Base-by-base conservation (phyloP, 225 moss, liverwort and hornwort species). In the Takakia lepidozioides region DNA sequence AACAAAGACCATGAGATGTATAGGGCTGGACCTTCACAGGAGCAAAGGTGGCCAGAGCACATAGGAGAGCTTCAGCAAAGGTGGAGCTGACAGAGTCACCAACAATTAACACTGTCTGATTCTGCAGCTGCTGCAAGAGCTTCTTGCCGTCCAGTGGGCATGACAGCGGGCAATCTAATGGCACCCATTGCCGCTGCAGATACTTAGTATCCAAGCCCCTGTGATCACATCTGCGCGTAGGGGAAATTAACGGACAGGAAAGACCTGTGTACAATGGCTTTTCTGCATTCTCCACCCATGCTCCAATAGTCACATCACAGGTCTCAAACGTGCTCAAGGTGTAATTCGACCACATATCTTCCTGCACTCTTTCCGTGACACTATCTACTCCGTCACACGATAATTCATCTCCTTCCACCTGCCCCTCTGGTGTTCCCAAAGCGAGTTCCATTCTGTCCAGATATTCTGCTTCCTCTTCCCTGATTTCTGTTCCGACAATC, bases 1-100 rank as follows among this genome's bases (percentile, higher is more conserved):
- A 11, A 41, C 5, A 44, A 46, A 51, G 35, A 15, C 20, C 51
- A 51, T 51, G 51, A 16, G 35, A 51, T 16, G 35, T 10, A 22
- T 51, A n/a, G 32, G 10, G 36, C 30, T 27, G 32, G 51, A 16
- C 32, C 51, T 14, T 51, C 34, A 32, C 32, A 51, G 21, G 22
- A 51, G 32, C 51, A 51, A 13, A n/a, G n/a, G n/a, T n/a, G n/a
- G n/a, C n/a, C n/a, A n/a, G n/a, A n/a, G n/a, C n/a, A n/a, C n/a
- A n/a, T n/a, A n/a, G n/a, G n/a, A n/a, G n/a, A n/a, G n/a, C n/a
- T n/a, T n/a, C n/a, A n/a, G n/a, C n/a, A n/a, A n/a, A n/a, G n/a
- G n/a, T n/a, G n/a, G n/a, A n/a, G n/a, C n/a, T n/a, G n/a, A n/a
- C n/a, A n/a, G n/a, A 18, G n/a, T n/a, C n/a, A n/a, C n/a, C n/a